phyloP scores from a whole-genome alignment of 148 eudicot genomes.

The Beta vulgaris region DNA sequence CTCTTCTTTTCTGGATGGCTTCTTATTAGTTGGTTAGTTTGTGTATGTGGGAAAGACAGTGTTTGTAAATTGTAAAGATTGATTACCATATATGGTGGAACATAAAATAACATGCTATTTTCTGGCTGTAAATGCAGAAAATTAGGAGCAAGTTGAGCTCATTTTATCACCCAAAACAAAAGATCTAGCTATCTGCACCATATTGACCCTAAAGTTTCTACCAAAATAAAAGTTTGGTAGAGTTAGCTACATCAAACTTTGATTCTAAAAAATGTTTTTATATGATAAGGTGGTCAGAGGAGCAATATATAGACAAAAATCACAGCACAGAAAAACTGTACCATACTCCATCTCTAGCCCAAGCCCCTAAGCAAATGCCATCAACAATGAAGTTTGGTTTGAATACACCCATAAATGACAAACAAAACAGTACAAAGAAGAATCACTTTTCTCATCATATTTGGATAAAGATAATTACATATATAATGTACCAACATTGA shows the following conservation, averaged over 20 bases:
- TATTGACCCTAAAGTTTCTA: conserved; percentile 10
- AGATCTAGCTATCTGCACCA: neutral
- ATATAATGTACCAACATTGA: neutral
- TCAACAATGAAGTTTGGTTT: conserved; percentile 30
- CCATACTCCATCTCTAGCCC: conserved; percentile 24
- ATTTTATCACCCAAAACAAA: neutral
- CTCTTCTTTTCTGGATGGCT: no score
- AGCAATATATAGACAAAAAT: conserved; percentile 13
- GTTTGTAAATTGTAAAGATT: neutral
- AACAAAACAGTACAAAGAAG: conserved; percentile 7
- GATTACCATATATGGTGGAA: neutral
- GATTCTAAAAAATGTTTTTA: conserved; percentile 9
- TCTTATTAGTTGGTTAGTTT: neutral
- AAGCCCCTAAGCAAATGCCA: conserved; percentile 12
- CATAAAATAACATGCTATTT: neutral
- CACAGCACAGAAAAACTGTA: conserved; percentile 15
- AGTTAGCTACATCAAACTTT: conserved; percentile 36
- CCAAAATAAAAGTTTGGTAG: conserved; percentile 25
- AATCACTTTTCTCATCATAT: neutral
- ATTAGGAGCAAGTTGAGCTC: neutral
- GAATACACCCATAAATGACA: conserved; percentile 18
- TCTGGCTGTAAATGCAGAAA: neutral
- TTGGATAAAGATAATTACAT: neutral
- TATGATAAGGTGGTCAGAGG: neutral
- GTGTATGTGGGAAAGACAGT: neutral